Evolutionary conservation across 2,329 filamentous ascomycete species (phyloP).

Genomic region (Colletotrichum tamarilloi): DNA sequence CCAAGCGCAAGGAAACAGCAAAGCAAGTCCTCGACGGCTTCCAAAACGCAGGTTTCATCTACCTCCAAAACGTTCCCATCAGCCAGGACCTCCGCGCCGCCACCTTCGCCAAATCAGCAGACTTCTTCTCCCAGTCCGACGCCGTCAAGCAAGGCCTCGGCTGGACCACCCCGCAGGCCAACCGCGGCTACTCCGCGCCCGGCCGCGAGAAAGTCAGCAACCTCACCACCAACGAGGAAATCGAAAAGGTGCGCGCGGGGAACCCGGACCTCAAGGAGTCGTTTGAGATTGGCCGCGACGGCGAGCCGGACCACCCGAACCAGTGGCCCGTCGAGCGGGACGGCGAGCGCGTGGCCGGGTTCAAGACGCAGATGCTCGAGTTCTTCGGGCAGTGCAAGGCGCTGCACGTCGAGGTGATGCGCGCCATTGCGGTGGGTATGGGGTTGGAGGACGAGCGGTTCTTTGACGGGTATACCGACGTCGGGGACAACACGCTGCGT

Average conservation of each 20-base stretch:
- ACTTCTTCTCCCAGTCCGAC: slow-evolving; percentile 75
- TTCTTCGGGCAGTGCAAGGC: slow-evolving; percentile 82
- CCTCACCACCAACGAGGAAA: slow-evolving; percentile 63
- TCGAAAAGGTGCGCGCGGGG: slow-evolving; percentile 66
- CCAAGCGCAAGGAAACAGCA: slow-evolving; percentile 73
- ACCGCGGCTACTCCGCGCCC: slow-evolving; percentile 77
- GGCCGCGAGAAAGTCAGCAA: slow-evolving; percentile 78
- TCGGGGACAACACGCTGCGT: slow-evolving; percentile 76
- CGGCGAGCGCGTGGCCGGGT: slow-evolving; percentile 62
- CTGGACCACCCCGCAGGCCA: slow-evolving; percentile 79
- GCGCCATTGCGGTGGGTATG: slow-evolving; percentile 86
- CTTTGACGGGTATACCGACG: slow-evolving; percentile 81
- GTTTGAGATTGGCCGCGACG: slow-evolving; percentile 72
- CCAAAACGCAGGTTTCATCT: slow-evolving; percentile 88
- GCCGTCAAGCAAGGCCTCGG: slow-evolving; percentile 72
- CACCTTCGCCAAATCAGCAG: slow-evolving; percentile 75
- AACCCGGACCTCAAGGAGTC: slow-evolving; percentile 75
- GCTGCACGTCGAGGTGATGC: slow-evolving; percentile 83
- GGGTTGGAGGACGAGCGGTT: slow-evolving; percentile 74
- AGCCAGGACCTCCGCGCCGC: slow-evolving; percentile 65
- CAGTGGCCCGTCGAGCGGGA: slow-evolving; percentile 75
- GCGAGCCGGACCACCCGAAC: slow-evolving; percentile 73
- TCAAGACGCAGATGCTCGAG: slow-evolving; percentile 76
- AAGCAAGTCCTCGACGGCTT: slow-evolving; percentile 82
- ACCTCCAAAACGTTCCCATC: slow-evolving; percentile 84